phyloP scores from a whole-genome alignment of 192 early-diverging fungal species.

The Spinellus fusiger region DNA sequence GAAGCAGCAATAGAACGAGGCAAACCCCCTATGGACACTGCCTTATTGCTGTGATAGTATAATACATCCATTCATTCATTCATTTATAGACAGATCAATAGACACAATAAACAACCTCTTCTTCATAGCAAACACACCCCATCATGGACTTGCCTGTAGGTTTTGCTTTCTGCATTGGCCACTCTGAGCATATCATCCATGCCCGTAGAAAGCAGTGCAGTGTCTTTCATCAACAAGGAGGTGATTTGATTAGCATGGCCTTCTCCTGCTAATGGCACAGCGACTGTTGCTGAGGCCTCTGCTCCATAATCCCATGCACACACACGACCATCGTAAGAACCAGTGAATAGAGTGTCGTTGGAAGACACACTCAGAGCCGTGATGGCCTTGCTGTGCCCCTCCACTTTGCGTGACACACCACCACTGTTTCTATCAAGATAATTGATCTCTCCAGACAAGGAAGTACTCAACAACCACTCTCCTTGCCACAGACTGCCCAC shows the following conservation, averaged over 20 bases:
- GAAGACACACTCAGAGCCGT: conserved; percentile 61
- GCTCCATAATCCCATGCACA: conserved; percentile 59
- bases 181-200: conserved; percentile 70
- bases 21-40: conserved; percentile 35
- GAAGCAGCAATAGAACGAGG: conserved; percentile 53
- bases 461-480: conserved; percentile 65
- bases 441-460: conserved; percentile 84
- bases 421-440: conserved; percentile 62
- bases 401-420: conserved; percentile 40
- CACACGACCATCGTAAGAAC: conserved; percentile 92
- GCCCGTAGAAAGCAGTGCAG: conserved; percentile 52
- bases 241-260: conserved; percentile 78
- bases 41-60: conserved; percentile 29
- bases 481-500: conserved; percentile 90
- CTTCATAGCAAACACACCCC: too few species aligned
- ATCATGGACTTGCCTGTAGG: neutral
- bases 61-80: neutral
- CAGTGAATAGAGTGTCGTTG: conserved; percentile 67
- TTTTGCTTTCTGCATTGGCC: neutral
- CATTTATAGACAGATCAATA: neutral
- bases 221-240: conserved; percentile 40
- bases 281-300: conserved; percentile 31
- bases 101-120: neutral
- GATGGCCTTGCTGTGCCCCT: conserved; percentile 82
- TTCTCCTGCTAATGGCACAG: conserved; percentile 45